A percentile compares a stretch with the other conserved stretches of the same genome.
phyloP scores from a whole-genome alignment of 2,329 filamentous ascomycete species.

The Trichoderma brevicompactum region DNA sequence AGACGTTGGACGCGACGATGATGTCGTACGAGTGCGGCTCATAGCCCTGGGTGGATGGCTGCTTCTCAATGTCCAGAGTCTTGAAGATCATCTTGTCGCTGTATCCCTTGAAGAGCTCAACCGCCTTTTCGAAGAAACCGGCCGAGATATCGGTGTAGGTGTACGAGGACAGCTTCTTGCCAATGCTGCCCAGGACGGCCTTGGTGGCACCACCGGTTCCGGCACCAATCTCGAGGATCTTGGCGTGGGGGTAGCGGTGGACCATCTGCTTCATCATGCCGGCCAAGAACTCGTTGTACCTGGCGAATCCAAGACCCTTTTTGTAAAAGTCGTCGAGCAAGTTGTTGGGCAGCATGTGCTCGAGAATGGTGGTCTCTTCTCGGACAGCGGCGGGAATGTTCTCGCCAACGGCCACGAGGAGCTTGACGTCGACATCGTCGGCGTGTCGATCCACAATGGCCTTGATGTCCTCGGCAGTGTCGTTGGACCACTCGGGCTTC shows the following conservation, averaged over 20 bases:
- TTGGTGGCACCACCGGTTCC: slow-evolving; percentile 50
- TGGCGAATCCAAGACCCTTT: slow-evolving; percentile 30
- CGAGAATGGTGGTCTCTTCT: slow-evolving; percentile 41
- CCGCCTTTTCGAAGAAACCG: slow-evolving; percentile 45
- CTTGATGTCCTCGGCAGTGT: slow-evolving; percentile 25
- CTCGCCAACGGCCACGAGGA: slow-evolving; percentile 38
- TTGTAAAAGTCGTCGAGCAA: slow-evolving; percentile 32
- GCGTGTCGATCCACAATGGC: slow-evolving; percentile 27
- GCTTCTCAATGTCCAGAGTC: slow-evolving; percentile 34
- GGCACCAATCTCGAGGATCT: slow-evolving; percentile 48
- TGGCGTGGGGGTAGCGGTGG: slow-evolving; percentile 46
- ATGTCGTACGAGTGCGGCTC: too few relatives aligned
- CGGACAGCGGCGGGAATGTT: slow-evolving; percentile 40
- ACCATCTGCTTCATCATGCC: slow-evolving; percentile 35
- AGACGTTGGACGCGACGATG: too few relatives aligned
- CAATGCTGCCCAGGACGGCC: slow-evolving; percentile 41
- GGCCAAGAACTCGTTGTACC: slow-evolving; percentile 33
- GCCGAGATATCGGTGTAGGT: slow-evolving; percentile 50
- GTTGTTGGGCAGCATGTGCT: slow-evolving; percentile 28
- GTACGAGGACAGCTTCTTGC: slow-evolving; percentile 42
- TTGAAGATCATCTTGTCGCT: slow-evolving; percentile 29
- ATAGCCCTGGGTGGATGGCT: slow-evolving; percentile 39
- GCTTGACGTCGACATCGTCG: slow-evolving; percentile 35
- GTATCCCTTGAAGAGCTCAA: slow-evolving; percentile 37
- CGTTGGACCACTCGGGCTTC: neutral